phyloP scores from a whole-genome alignment of 495 filamentous ascomycete species.

The Podospora pseudocomata region DNA sequence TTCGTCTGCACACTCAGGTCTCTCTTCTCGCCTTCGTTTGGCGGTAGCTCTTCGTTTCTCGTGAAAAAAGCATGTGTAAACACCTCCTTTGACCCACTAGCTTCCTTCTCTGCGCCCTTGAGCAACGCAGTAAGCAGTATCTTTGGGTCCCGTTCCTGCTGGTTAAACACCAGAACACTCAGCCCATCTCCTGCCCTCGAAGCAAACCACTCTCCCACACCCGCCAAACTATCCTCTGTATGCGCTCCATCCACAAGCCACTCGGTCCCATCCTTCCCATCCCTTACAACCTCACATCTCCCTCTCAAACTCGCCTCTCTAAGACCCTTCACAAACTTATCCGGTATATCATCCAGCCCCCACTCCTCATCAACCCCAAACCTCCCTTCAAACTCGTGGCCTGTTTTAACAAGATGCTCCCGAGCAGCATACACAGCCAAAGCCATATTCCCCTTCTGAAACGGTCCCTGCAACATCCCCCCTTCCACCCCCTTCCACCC shows the following conservation, averaged over 20 bases:
- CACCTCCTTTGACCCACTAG: not conserved
- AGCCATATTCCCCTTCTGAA: slow-evolving; percentile 46
- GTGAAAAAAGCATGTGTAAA: not conserved
- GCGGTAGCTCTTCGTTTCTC: not conserved
- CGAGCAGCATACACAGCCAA: slow-evolving; percentile 39
- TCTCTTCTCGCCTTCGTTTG: not conserved
- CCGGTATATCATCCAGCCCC: slow-evolving; percentile 24
- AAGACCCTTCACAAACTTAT: slow-evolving; percentile 49
- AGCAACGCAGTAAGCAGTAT: not conserved
- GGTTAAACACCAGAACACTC: slow-evolving; percentile 4
- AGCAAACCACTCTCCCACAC: slow-evolving; percentile 1
- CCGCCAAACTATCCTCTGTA: slow-evolving; percentile 2
- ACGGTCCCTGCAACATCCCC: slow-evolving; percentile 36
- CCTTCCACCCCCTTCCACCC: slow-evolving; percentile 34
- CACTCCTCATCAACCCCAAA: slow-evolving; percentile 20
- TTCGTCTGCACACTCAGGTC: not conserved
- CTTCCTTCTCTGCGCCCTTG: not conserved
- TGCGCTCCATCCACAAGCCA: slow-evolving; percentile 9
- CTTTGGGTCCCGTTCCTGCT: not conserved
- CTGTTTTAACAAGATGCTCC: slow-evolving; percentile 34
- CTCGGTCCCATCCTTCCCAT: not conserved
- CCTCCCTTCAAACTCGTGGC: slow-evolving; percentile 19
- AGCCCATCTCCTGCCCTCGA: not conserved
- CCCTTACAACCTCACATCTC: slow-evolving; percentile 6
- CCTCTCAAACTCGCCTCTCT: slow-evolving; percentile 2